Percentiles rank a stretch among this genome's conserved stretches.
Conservation (phyloP, 371 early-diverging fungal genomes). For the Syncephalastrum monosporum region DNA sequence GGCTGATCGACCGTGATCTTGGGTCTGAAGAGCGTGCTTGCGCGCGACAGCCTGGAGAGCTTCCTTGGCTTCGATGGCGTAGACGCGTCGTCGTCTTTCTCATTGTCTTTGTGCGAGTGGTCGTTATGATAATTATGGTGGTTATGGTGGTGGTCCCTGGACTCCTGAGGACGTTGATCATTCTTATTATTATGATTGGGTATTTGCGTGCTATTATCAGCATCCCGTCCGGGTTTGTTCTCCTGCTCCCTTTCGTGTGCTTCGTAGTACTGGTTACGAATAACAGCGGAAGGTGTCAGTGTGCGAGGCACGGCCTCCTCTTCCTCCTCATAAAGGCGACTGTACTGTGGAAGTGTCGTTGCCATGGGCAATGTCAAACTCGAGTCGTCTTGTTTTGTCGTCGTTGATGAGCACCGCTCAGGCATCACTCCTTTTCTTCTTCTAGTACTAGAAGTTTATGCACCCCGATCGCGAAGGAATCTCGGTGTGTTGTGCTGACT, state of each 20-base stretch:
- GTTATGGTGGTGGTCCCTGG: neutral
- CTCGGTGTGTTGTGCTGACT: neutral
- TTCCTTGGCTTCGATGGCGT: conserved; percentile 4
- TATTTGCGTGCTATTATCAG: neutral
- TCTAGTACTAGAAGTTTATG: neutral
- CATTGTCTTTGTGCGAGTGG: neutral
- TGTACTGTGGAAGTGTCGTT: neutral
- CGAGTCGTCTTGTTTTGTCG: neutral
- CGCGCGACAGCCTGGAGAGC: conserved; percentile 15
- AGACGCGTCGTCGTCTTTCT: neutral
- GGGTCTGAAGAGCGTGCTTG: conserved; percentile 16
- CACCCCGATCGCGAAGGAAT: neutral
- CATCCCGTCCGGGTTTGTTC: neutral
- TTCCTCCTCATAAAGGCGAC: too few species aligned
- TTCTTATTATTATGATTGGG: neutral
- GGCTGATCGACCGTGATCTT: conserved; percentile 6
- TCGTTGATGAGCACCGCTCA: conserved; percentile 9
- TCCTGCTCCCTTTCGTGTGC: conserved; percentile 3
- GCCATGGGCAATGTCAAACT: neutral
- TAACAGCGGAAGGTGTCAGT: conserved; percentile 1
- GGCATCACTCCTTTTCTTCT: conserved; percentile 6
- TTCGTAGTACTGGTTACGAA: conserved; percentile 4
- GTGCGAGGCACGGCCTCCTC: conserved; percentile 2
- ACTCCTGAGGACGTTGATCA: conserved; percentile 4
- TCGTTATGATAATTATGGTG: neutral